phyloP scores from a whole-genome alignment of 306 rosid species.

The Cucumis melo region DNA sequence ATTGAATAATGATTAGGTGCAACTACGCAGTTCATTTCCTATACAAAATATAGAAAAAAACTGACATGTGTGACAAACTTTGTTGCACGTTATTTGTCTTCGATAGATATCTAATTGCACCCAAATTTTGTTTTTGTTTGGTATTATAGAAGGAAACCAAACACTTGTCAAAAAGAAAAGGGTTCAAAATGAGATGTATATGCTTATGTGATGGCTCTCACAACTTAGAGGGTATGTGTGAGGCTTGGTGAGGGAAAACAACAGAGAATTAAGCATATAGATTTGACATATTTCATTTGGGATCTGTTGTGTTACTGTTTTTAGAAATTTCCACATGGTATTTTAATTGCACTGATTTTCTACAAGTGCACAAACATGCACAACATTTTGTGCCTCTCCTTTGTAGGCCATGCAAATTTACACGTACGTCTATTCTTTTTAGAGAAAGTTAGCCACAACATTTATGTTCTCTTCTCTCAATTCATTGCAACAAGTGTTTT shows the following conservation, averaged over 20 bases:
- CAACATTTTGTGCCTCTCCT: neutral
- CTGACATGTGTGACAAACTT: too few species aligned
- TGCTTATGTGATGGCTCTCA: neutral
- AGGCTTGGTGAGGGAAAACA: neutral
- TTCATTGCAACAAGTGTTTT: too few species aligned
- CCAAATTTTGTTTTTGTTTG: too few species aligned
- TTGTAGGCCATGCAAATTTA: neutral
- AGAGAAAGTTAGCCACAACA: constrained; percentile 1
- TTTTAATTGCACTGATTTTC: neutral
- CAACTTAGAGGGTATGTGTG: neutral
- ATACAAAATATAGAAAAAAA: too few species aligned
- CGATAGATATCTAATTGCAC: too few species aligned
- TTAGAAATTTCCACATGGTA: neutral
- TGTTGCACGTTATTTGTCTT: too few species aligned
- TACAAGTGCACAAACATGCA: neutral
- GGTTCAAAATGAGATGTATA: neutral
- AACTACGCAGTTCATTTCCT: too few species aligned
- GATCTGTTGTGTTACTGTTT: neutral
- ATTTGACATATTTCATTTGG: neutral
- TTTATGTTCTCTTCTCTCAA: neutral
- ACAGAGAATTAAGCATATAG: neutral
- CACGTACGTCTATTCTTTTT: neutral
- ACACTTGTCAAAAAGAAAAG: neutral
- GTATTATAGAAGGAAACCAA: neutral
- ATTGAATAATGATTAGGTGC: too few species aligned